A percentile compares a stretch with the other conserved stretches of the same genome.
Conservation (phyloP, 257 asterid species). For the Nicotiana noctiflora region DNA sequence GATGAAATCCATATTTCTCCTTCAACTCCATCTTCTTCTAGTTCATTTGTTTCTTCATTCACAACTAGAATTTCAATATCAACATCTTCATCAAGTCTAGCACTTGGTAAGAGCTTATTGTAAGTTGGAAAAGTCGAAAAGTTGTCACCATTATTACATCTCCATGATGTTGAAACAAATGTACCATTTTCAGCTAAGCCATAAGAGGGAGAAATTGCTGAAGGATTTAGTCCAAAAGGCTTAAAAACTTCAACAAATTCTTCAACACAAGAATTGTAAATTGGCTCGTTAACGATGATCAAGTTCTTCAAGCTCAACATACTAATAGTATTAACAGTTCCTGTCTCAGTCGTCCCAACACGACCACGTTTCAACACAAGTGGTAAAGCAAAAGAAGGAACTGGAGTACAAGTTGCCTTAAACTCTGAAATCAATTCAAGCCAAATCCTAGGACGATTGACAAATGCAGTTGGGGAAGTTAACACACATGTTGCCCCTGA, state of each 20-base stretch:
- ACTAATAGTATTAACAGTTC: slow-evolving; percentile 12
- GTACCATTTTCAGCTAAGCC: slow-evolving; percentile 82
- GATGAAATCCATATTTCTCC: slow-evolving; percentile 90
- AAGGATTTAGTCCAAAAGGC: slow-evolving; percentile 40
- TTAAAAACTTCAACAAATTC: slow-evolving; percentile 36
- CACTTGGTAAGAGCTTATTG: slow-evolving; percentile 61
- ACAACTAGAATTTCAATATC: slow-evolving; percentile 59
- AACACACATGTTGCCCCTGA: slow-evolving; percentile 70
- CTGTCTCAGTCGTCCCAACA: slow-evolving; percentile 12
- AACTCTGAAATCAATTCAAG: slow-evolving; percentile 50
- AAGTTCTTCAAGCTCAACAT: slow-evolving; percentile 47
- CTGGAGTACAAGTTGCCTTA: slow-evolving; percentile 70
- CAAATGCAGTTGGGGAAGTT: slow-evolving; percentile 54
- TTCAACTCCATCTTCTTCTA: slow-evolving; percentile 54
- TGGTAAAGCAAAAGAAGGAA: slow-evolving; percentile 68
- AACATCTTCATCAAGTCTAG: slow-evolving; percentile 52
- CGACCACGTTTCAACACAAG: slow-evolving; percentile 54
- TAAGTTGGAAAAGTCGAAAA: slow-evolving; percentile 23
- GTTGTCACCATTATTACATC: slow-evolving; percentile 22
- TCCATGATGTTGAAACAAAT: slow-evolving; percentile 76
- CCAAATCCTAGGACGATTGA: slow-evolving; percentile 69
- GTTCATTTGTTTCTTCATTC: slow-evolving; percentile 47
- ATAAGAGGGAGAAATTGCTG: slow-evolving; percentile 63
- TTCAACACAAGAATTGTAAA: slow-evolving; percentile 31
- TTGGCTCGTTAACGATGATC: slow-evolving; percentile 70